phyloP scores from a whole-genome alignment of 1,284 basidiomycete genomes.

The Mycena citricolor region DNA sequence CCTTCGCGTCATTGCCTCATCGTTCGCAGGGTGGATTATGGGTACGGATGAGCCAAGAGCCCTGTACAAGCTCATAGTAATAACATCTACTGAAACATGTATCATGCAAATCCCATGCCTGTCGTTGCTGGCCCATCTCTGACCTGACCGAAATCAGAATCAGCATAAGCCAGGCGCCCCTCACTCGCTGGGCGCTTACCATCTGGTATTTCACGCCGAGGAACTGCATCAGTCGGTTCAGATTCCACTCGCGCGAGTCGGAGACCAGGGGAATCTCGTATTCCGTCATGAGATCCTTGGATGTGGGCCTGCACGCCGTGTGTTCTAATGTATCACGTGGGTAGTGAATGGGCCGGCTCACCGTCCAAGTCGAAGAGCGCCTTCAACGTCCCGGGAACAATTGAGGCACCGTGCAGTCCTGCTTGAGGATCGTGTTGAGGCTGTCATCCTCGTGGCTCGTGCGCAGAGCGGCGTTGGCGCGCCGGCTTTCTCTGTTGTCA shows the following conservation, averaged over 20 bases:
- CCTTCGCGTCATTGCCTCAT: not conserved
- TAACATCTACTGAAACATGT: no score
- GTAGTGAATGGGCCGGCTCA: not conserved
- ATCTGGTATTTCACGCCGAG: slow-evolving; percentile 24
- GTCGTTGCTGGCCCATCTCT: no score
- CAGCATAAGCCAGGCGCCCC: no score
- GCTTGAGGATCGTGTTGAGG: slow-evolving; percentile 46
- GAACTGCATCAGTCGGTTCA: slow-evolving; percentile 26
- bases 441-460: slow-evolving; percentile 37
- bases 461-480: slow-evolving; percentile 47
- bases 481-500: slow-evolving; percentile 56
- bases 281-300: slow-evolving; percentile 20
- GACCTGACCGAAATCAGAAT: no score
- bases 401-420: slow-evolving; percentile 42
- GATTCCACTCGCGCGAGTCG: slow-evolving; percentile 21
- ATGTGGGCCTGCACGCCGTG: slow-evolving; percentile 11
- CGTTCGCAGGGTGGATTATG: slow-evolving; percentile 14
- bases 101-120: no score
- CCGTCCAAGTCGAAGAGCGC: slow-evolving; percentile 38
- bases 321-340: no score
- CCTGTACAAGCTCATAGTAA: no score
- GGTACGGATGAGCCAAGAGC: slow-evolving; percentile 19
- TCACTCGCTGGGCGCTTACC: no score
- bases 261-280: slow-evolving; percentile 21
- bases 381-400: slow-evolving; percentile 47